Conservation (phyloP, 495 filamentous ascomycete genomes). For the Pyrenula aspistea region DNA sequence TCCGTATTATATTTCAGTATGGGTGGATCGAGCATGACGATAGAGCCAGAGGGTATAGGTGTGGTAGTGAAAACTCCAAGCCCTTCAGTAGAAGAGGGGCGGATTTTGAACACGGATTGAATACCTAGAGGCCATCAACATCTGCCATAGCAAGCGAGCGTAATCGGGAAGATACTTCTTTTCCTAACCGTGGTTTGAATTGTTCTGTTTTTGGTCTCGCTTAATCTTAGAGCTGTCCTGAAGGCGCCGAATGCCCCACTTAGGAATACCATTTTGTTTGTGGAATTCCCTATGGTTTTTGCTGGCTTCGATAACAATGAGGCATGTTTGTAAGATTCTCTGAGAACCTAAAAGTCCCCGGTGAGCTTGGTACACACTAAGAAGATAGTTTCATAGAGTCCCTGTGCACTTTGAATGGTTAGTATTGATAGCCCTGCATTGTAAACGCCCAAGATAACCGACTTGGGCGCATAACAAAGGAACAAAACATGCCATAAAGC, state of each 20-base stretch:
- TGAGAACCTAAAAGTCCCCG: not conserved
- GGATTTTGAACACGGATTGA: not conserved
- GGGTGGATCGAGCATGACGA: not conserved
- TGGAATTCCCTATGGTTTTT: not conserved
- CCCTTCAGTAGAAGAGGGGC: not conserved
- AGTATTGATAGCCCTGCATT: not conserved
- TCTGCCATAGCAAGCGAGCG: not conserved
- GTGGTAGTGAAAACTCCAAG: not conserved
- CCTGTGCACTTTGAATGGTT: not conserved
- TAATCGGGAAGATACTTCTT: not conserved
- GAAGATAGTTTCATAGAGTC: not conserved
- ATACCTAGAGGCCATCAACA: not conserved
- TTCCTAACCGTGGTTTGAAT: not conserved
- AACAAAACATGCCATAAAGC: not conserved
- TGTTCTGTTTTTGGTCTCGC: not conserved
- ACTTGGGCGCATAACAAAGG: not conserved
- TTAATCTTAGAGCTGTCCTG: not conserved
- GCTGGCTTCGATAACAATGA: not conserved
- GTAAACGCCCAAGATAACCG: not conserved
- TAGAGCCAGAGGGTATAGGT: not conserved
- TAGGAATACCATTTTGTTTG: not conserved
- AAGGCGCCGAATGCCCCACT: not conserved
- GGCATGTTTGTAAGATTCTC: not conserved
- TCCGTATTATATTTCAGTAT: not conserved
- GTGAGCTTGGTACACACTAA: not conserved